These are phyloP conservation scores for Phytophthora boehmeriae DNA, from an alignment of 352 stramenopile genomes.

Conservation along the genomic window DNA sequence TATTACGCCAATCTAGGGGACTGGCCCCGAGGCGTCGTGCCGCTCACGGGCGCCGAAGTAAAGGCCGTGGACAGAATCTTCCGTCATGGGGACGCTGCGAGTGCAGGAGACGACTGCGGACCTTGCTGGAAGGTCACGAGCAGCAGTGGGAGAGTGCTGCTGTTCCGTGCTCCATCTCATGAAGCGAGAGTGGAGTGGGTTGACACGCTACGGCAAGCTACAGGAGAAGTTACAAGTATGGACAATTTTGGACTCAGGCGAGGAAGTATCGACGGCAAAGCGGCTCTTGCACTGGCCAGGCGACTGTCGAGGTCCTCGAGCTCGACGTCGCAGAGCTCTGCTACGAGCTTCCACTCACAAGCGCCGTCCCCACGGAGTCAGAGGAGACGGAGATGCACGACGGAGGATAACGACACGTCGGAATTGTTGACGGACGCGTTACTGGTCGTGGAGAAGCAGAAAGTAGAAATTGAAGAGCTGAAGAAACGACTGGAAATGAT, in stretches of 20 bases:
- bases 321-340: constrained; percentile 23
- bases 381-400: constrained; percentile 21
- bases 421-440: constrained; percentile 76
- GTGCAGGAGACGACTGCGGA: constrained; percentile 54
- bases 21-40: constrained; percentile 58
- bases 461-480: constrained; percentile 71
- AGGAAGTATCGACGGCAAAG: constrained; percentile 36
- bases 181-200: constrained; percentile 63
- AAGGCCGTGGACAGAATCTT: constrained; percentile 70
- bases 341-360: constrained; percentile 27
- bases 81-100: constrained; percentile 24
- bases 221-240: not conserved
- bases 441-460: constrained; percentile 68
- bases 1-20: constrained; percentile 65
- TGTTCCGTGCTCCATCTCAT: constrained; percentile 65
- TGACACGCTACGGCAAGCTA: constrained; percentile 46
- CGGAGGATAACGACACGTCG: constrained; percentile 48
- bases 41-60: constrained; percentile 50
- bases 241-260: constrained; percentile 4
- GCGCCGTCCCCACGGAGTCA: constrained; percentile 3
- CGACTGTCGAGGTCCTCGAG: constrained; percentile 38
- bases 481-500: constrained; percentile 33
- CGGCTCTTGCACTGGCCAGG: constrained; percentile 29
- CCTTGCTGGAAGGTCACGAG: constrained; percentile 81
- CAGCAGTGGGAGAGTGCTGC: constrained; percentile 51